Evolutionary conservation across 1,139 yeast species (phyloP).

Genomic region (Yamadazyma pseudoaaseri): DNA sequence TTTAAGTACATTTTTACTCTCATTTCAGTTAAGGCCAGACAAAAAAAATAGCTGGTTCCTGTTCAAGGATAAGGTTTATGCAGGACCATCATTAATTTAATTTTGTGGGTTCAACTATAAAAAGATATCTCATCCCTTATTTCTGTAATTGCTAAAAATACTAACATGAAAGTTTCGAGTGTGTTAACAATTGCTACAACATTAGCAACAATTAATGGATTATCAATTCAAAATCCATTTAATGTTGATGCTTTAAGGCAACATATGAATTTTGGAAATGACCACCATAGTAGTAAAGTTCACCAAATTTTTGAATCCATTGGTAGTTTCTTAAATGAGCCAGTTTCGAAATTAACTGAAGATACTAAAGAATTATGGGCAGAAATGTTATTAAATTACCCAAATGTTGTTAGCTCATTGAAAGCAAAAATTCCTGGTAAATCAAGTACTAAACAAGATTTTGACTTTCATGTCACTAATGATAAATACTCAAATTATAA

Average conservation of each 20-base stretch:
- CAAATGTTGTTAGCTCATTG: conserved; percentile 48
- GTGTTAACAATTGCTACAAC: conserved; percentile 26
- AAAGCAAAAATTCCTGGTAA: conserved; percentile 54
- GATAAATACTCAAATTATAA: conserved; percentile 51
- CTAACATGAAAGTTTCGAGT: conserved; percentile 29
- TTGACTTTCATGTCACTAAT: conserved; percentile 56
- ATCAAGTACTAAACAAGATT: conserved; percentile 34
- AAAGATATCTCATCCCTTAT: conserved; percentile 1
- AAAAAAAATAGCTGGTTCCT: background rate
- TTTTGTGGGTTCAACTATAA: conserved; percentile 1
- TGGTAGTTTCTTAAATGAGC: conserved; percentile 43
- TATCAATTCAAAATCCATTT: conserved; percentile 30
- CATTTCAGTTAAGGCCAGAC: background rate
- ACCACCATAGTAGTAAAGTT: conserved; percentile 13
- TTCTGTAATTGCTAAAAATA: background rate
- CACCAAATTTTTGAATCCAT: conserved; percentile 28
- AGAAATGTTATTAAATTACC: conserved; percentile 59
- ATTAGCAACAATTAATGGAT: conserved; percentile 26
- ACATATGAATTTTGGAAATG: conserved; percentile 22
- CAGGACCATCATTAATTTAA: conserved; percentile 4
- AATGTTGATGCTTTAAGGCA: conserved; percentile 25
- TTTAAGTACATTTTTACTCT: background rate
- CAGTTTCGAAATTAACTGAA: conserved; percentile 43
- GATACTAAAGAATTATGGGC: conserved; percentile 57
- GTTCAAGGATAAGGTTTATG: conserved; percentile 1